Percentiles rank a stretch among this genome's conserved stretches.
These are phyloP conservation scores for Pulicaria dysenterica DNA, from an alignment of 129 eudicot species.

Conservation along the genomic window DNA sequence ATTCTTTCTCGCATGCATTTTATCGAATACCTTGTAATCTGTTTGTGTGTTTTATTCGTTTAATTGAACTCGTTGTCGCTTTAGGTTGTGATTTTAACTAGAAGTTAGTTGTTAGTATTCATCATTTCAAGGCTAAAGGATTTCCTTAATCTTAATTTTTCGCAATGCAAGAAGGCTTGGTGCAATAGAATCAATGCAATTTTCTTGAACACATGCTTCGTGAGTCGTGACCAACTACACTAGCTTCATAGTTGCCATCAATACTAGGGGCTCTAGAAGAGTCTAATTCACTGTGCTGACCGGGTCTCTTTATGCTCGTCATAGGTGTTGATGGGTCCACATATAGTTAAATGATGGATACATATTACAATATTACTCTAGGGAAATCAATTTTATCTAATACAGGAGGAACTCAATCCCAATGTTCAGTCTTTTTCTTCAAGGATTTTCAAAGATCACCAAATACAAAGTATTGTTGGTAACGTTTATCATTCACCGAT, in stretches of 20 bases:
- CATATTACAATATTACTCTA: no score
- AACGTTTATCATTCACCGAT: no score
- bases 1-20: slow-evolving; percentile 22
- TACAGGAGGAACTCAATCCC: no score
- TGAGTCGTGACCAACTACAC: slow-evolving; percentile 12
- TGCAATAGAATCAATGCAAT: neutral
- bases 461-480: no score
- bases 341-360: no score
- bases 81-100: neutral
- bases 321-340: no score
- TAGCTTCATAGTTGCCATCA: neutral
- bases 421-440: no score
- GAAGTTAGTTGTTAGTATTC: slow-evolving; percentile 10
- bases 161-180: neutral
- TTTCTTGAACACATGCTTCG: neutral
- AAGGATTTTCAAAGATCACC: no score
- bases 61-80: neutral
- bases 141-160: no score
- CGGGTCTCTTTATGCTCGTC: neutral
- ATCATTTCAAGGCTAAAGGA: neutral
- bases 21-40: neutral
- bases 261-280: neutral
- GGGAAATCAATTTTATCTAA: no score
- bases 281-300: neutral
- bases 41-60: no score